These are phyloP conservation scores for Geranium brycei DNA, from an alignment of 345 rosid genomes.

Conservation along the genomic window DNA sequence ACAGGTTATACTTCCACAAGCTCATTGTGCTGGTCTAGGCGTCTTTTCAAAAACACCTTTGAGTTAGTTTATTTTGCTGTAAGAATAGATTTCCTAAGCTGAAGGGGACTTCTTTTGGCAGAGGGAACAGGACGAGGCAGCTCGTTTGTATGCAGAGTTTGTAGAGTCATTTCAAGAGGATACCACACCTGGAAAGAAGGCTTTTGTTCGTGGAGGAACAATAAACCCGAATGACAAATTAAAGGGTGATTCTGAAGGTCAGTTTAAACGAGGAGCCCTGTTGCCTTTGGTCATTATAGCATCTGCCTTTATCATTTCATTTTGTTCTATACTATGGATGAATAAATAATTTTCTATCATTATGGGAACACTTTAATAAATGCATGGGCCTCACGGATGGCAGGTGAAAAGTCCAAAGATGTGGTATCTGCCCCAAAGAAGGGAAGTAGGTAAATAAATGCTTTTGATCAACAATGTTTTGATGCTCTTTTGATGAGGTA, in stretches of 20 bases:
- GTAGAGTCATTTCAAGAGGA: conserved; percentile 94
- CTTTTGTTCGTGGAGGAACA: conserved; percentile 89
- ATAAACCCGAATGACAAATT: conserved; percentile 65
- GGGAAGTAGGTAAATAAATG: conserved; percentile 98
- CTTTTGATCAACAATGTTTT: conserved; percentile 52
- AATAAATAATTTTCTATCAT: conserved; percentile 39
- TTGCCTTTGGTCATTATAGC: conserved; percentile 1
- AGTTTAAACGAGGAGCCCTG: conserved; percentile 17
- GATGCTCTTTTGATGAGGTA: conserved; percentile 23
- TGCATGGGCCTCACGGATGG: conserved; percentile 95
- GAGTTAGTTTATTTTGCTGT: too few relatives aligned
- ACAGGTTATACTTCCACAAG: too few relatives aligned
- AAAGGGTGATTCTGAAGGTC: conserved; percentile 74
- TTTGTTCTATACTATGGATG: conserved; percentile 21
- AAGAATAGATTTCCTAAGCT: too few relatives aligned
- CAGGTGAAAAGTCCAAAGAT: conserved; percentile 99
- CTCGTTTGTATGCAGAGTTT: conserved; percentile 87
- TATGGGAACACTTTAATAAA: conserved; percentile 63
- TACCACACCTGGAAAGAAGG: conserved; percentile 49
- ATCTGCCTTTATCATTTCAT: conserved; percentile 4
- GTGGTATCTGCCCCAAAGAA: conserved; percentile 96
- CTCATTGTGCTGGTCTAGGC: too few relatives aligned
- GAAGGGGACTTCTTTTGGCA: conserved; percentile 8
- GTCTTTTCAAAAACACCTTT: too few relatives aligned
- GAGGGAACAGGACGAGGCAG: conserved; percentile 96